These are phyloP conservation scores for Allium sativum DNA, from an alignment of 106 monocot genomes.

Conservation along the genomic window DNA sequence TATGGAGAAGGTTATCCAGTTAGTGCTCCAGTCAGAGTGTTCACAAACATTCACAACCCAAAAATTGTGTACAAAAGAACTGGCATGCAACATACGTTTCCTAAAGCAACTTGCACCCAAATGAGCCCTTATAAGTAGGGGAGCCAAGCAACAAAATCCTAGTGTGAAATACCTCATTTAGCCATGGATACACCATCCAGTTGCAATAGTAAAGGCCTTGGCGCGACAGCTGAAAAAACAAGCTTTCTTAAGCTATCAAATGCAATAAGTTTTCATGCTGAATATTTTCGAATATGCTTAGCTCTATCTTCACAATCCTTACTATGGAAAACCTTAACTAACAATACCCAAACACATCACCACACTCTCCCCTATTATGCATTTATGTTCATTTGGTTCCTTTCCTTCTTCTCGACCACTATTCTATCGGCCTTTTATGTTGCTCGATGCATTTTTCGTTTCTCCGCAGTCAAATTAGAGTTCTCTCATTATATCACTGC, in stretches of 20 bases:
- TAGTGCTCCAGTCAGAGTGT: background rate
- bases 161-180: too few relatives aligned
- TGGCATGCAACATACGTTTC: background rate
- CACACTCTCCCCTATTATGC: background rate
- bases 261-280: slow-evolving; percentile 21
- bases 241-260: background rate
- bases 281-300: slow-evolving; percentile 22
- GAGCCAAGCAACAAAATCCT: too few relatives aligned
- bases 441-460: slow-evolving; percentile 18
- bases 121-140: too few relatives aligned
- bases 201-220: too few relatives aligned
- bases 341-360: background rate
- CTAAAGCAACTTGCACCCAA: too few relatives aligned
- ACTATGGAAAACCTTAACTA: slow-evolving; percentile 13
- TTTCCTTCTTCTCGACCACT: slow-evolving; percentile 5
- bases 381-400: slow-evolving; percentile 4
- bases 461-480: slow-evolving; percentile 10
- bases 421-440: slow-evolving; percentile 18
- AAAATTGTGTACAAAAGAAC: background rate
- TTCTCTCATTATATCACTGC: slow-evolving; percentile 25
- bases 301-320: slow-evolving; percentile 11
- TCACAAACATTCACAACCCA: background rate
- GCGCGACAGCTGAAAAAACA: background rate
- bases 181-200: too few relatives aligned
- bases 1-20: background rate